phyloP scores from a whole-genome alignment of 805 yeast species.

The Candida nonsorbophila region DNA sequence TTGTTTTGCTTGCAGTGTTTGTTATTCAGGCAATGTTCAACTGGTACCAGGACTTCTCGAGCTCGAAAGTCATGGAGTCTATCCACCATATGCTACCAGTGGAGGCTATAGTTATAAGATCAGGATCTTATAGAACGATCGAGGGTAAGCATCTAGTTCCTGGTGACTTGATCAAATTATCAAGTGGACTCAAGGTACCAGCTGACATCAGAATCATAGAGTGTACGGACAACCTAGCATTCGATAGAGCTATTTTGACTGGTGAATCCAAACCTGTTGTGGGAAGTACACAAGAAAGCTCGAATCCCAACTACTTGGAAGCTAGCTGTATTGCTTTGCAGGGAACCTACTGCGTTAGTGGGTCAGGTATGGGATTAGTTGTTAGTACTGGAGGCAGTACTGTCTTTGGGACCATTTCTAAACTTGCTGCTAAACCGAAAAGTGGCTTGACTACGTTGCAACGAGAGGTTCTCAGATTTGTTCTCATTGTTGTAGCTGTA shows the following conservation, averaged over 20 bases:
- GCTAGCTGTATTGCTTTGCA: constrained; percentile 40
- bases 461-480: constrained; percentile 34
- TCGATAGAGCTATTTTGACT: constrained; percentile 44
- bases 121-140: constrained; percentile 20
- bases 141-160: constrained; percentile 35
- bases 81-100: constrained; percentile 39
- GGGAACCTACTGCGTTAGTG: constrained; percentile 40
- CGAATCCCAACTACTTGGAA: constrained; percentile 37
- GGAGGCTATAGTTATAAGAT: constrained; percentile 29
- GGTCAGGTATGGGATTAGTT: constrained; percentile 40
- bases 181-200: constrained; percentile 38
- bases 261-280: constrained; percentile 43
- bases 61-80: constrained; percentile 44
- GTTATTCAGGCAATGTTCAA: constrained; percentile 39
- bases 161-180: constrained; percentile 38
- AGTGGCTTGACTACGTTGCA: constrained; percentile 38
- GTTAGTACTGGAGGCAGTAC: constrained; percentile 41
- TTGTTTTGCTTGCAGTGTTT: constrained; percentile 35
- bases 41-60: constrained; percentile 43
- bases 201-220: constrained; percentile 43
- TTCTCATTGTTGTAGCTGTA: constrained; percentile 16
- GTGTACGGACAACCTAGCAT: constrained; percentile 30
- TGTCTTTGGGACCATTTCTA: constrained; percentile 43
- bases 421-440: constrained; percentile 34
- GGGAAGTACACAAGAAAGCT: constrained; percentile 17